Conservation (phyloP, 495 filamentous ascomycete genomes). For the Annulohypoxylon moriforme region DNA sequence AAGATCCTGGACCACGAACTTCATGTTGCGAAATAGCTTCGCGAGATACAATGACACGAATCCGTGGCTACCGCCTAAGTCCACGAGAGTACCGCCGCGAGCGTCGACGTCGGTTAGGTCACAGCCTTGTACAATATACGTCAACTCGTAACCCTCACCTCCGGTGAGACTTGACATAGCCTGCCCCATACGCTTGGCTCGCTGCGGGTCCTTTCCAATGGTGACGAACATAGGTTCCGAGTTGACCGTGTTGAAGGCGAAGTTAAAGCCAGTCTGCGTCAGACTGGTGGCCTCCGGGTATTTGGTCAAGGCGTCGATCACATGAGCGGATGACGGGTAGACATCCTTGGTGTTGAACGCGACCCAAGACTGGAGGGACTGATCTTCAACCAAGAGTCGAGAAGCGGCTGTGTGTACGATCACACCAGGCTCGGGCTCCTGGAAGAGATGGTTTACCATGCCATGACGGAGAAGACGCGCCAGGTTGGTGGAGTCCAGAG, state of each 20-base stretch:
- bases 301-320: constrained; percentile 51
- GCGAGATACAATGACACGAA: constrained; percentile 65
- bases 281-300: constrained; percentile 56
- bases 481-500: constrained; percentile 58
- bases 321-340: constrained; percentile 58
- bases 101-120: constrained; percentile 57
- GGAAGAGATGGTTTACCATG: constrained; percentile 68
- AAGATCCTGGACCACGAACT: constrained; percentile 70
- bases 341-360: constrained; percentile 64
- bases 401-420: constrained; percentile 66
- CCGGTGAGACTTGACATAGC: constrained; percentile 64
- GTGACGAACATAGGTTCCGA: constrained; percentile 64
- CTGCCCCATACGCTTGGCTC: constrained; percentile 61
- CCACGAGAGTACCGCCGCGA: constrained; percentile 59
- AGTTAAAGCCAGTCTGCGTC: constrained; percentile 60
- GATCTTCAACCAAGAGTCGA: constrained; percentile 57
- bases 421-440: constrained; percentile 59
- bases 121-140: constrained; percentile 55
- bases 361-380: constrained; percentile 60
- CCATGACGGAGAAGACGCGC: constrained; percentile 65
- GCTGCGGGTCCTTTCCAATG: constrained; percentile 57
- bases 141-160: constrained; percentile 62
- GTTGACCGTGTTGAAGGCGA: constrained; percentile 59
- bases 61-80: constrained; percentile 67
- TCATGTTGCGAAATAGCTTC: constrained; percentile 56